Evolutionary conservation across 2,329 filamentous ascomycete species (phyloP).

Genomic region (Harringtonia aguacate): DNA sequence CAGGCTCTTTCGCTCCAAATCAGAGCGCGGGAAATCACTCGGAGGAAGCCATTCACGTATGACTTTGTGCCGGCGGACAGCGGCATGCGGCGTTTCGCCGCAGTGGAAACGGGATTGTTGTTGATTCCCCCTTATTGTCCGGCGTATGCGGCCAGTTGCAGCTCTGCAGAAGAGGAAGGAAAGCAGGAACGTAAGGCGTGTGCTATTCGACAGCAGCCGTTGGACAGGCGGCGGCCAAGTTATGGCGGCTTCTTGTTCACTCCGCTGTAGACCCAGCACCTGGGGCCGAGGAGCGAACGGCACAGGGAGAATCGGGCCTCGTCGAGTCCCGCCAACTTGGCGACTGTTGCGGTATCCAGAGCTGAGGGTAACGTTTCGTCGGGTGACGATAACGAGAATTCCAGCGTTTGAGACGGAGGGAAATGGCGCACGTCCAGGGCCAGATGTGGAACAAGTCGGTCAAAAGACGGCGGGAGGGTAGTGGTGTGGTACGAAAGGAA

Average conservation of each 20-base stretch:
- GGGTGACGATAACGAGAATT: neutral
- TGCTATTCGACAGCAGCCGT: neutral
- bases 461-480: no score
- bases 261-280: conserved; percentile 90
- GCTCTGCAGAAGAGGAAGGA: conserved; percentile 3
- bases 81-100: conserved; percentile 13
- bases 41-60: conserved; percentile 13
- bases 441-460: no score
- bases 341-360: conserved; percentile 8
- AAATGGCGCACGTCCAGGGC: no score
- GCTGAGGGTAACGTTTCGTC: conserved; percentile 3
- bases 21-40: conserved; percentile 11
- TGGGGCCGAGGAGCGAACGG: conserved; percentile 85
- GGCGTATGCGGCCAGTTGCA: conserved; percentile 3
- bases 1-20: conserved; percentile 7
- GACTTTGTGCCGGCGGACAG: conserved; percentile 12
- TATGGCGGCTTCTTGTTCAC: conserved; percentile 97
- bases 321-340: conserved; percentile 29
- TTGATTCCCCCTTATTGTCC: conserved; percentile 5
- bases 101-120: conserved; percentile 4
- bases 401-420: no score
- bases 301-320: conserved; percentile 61
- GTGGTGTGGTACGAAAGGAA: no score
- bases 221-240: conserved; percentile 37
- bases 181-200: neutral